These are phyloP conservation scores for Cordyceps tenuipes DNA, from an alignment of 2,329 filamentous ascomycete species.

Conservation along the genomic window DNA sequence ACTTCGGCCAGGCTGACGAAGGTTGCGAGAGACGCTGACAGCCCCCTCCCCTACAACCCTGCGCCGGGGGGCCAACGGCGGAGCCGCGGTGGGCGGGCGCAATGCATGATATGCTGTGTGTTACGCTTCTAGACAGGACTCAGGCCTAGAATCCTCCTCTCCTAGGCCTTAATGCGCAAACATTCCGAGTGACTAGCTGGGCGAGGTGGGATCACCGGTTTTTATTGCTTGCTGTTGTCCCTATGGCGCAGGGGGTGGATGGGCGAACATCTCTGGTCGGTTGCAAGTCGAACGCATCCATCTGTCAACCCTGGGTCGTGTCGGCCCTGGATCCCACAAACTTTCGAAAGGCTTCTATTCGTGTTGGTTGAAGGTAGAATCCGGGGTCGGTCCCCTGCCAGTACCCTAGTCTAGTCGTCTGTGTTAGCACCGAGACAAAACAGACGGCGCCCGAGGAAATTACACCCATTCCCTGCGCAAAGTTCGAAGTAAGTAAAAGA, in stretches of 20 bases:
- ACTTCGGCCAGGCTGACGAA: not conserved
- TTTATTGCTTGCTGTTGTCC: not conserved
- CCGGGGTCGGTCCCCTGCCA: conserved; percentile 1
- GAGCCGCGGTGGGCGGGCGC: conserved; percentile 5
- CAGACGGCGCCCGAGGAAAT: not conserved
- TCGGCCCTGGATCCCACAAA: not conserved
- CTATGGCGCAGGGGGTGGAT: not conserved
- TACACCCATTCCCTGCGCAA: not conserved
- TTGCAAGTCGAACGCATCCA: not conserved
- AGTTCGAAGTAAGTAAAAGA: no score
- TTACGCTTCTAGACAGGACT: not conserved
- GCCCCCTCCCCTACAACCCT: not conserved
- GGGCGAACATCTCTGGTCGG: not conserved
- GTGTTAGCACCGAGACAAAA: not conserved
- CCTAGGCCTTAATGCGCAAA: not conserved
- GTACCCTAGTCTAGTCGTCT: not conserved
- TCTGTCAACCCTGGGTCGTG: no score
- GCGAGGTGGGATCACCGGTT: not conserved
- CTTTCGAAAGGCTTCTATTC: not conserved
- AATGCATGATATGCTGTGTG: not conserved
- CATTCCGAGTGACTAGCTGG: not conserved
- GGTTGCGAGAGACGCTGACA: no score
- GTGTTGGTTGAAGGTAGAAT: conserved; percentile 5
- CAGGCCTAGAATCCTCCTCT: not conserved
- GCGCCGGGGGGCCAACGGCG: conserved; percentile 1